Percentiles rank a stretch among this genome's conserved stretches.
These are phyloP conservation scores for Rhodotorula sp. DNA, from an alignment of 1,284 basidiomycete genomes.

Conservation along the genomic window DNA sequence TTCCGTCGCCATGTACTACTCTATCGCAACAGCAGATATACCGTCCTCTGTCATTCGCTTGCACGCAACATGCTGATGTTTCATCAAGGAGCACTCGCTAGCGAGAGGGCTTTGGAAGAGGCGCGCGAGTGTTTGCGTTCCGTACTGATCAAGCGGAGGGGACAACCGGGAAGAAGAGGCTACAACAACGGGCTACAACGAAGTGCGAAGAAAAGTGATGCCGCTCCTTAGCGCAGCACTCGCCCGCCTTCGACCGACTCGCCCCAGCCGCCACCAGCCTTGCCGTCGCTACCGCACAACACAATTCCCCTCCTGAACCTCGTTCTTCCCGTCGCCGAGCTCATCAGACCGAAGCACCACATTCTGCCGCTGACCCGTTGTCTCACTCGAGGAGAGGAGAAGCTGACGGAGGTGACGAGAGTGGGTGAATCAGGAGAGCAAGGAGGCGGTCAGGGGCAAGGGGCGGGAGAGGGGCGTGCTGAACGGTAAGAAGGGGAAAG, in stretches of 20 bases:
- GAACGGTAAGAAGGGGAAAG: background rate
- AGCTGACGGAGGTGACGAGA: background rate
- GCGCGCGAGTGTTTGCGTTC: background rate
- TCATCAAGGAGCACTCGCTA: no score
- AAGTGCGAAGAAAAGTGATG: background rate
- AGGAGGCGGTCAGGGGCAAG: background rate
- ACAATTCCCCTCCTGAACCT: background rate
- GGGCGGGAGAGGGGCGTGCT: background rate
- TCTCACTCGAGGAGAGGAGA: background rate
- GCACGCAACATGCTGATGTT: background rate
- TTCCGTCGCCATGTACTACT: background rate
- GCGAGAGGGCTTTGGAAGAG: no score
- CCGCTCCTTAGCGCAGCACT: background rate
- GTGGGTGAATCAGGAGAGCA: constrained; percentile 14
- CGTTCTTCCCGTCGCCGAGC: constrained; percentile 5
- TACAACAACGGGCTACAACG: background rate
- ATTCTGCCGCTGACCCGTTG: background rate
- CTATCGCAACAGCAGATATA: background rate
- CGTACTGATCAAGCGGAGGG: background rate
- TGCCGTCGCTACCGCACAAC: background rate
- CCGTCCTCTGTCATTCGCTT: background rate
- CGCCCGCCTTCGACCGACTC: background rate
- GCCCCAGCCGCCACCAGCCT: background rate
- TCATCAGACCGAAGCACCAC: constrained; percentile 22
- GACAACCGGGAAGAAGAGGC: background rate